Evolutionary conservation across 805 yeast genomes (phyloP).

Genomic region (Metschnikowia borealis): DNA sequence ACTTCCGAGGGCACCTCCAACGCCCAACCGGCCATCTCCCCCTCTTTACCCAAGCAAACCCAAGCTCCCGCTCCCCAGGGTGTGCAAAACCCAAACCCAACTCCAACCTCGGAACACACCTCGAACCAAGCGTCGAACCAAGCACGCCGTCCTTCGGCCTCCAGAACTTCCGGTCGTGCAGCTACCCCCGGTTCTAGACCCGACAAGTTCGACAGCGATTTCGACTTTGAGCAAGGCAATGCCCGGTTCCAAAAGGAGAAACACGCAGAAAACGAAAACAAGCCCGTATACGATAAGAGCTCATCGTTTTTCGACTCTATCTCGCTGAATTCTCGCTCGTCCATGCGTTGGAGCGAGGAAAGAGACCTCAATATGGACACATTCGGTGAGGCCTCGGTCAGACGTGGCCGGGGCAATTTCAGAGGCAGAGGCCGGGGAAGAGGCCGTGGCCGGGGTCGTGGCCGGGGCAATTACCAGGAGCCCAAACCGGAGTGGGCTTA

Average conservation of each 20-base stretch:
- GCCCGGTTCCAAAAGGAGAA: conserved; percentile 52
- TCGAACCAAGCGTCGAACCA: background rate
- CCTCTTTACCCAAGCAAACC: background rate
- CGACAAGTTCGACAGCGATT: conserved; percentile 45
- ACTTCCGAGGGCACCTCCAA: background rate
- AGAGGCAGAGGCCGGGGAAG: conserved; percentile 34
- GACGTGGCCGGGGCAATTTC: conserved; percentile 22
- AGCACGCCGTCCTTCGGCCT: background rate
- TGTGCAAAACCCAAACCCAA: no score
- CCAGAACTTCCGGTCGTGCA: conserved; percentile 9
- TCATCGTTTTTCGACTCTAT: conserved; percentile 87
- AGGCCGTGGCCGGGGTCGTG: conserved; percentile 38
- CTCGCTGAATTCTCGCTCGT: conserved; percentile 48
- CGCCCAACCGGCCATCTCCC: background rate
- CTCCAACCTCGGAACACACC: conserved; percentile 5
- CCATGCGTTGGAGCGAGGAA: conserved; percentile 69
- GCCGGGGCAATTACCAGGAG: conserved; percentile 40
- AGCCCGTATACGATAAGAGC: conserved; percentile 59
- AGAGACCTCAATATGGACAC: conserved; percentile 73
- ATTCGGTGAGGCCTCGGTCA: conserved; percentile 67
- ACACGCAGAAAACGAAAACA: conserved; percentile 24
- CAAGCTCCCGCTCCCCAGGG: background rate
- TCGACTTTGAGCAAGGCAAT: conserved; percentile 71
- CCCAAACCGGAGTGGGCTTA: conserved; percentile 20
- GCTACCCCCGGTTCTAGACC: conserved; percentile 14